phyloP scores from a whole-genome alignment of 305 asterid species.

The Rubia balearica region DNA sequence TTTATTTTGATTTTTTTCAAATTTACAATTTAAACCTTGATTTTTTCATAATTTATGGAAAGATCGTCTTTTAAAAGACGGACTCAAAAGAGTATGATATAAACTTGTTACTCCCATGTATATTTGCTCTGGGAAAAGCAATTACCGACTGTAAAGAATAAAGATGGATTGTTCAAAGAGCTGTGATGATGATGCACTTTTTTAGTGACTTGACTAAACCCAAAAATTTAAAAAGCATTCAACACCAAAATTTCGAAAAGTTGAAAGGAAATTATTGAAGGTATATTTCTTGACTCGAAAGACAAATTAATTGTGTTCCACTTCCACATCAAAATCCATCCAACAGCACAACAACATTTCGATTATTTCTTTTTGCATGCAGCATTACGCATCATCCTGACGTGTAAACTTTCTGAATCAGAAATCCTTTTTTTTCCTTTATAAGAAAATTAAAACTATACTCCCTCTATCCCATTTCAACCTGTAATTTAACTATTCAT shows the following conservation, averaged over 20 bases:
- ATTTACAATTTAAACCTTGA: too few species aligned
- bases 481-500: too few species aligned
- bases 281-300: conserved; percentile 18
- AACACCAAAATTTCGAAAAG: conserved; percentile 18
- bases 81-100: too few species aligned
- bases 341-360: neutral
- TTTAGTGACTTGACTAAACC: conserved; percentile 35
- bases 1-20: too few species aligned
- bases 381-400: conserved; percentile 20
- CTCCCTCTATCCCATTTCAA: too few species aligned
- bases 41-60: too few species aligned
- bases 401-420: neutral
- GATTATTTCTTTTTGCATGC: conserved; percentile 8
- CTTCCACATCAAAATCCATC: conserved; percentile 10
- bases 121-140: conserved; percentile 25
- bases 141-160: conserved; percentile 25
- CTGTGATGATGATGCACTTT: conserved; percentile 14
- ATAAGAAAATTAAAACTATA: too few species aligned
- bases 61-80: too few species aligned
- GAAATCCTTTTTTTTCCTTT: too few species aligned
- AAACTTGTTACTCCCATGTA: too few species aligned
- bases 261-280: neutral
- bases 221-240: conserved; percentile 28
- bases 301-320: conserved; percentile 18
- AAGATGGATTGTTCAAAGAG: conserved; percentile 24